Conservation (phyloP, 305 asterid genomes). For the Fraxinus sp. region DNA sequence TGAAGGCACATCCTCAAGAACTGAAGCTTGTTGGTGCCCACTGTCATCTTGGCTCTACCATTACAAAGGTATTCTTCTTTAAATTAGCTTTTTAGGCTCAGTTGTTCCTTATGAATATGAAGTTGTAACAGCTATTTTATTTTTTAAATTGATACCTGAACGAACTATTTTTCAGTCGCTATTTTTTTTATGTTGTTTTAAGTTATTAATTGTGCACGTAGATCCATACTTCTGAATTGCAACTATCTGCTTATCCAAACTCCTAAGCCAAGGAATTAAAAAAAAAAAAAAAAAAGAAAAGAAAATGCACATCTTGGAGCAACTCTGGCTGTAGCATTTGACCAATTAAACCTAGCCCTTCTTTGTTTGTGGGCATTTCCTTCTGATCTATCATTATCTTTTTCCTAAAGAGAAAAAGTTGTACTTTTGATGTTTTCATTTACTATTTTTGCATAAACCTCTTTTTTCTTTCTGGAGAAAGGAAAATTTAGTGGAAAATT, state of each 20-base stretch:
- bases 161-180: neutral
- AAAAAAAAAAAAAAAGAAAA: neutral
- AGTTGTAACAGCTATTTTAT: neutral
- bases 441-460: neutral
- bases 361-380: neutral
- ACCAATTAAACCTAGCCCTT: neutral
- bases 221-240: neutral
- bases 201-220: neutral
- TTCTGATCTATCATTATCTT: neutral
- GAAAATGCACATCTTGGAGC: neutral
- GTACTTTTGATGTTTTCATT: neutral
- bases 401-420: neutral
- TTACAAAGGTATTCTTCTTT: conserved; percentile 62
- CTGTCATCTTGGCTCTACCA: conserved; percentile 96
- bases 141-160: neutral
- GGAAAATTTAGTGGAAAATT: neutral
- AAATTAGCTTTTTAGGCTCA: neutral
- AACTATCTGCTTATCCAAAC: neutral
- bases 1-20: conserved; percentile 81
- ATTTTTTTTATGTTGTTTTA: neutral
- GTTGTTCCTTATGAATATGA: neutral
- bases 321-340: neutral
- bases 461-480: neutral
- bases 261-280: neutral
- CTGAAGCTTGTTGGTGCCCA: conserved; percentile 95